Conservation (phyloP, 163 green algal species). For the Chlorella variabilis region DNA sequence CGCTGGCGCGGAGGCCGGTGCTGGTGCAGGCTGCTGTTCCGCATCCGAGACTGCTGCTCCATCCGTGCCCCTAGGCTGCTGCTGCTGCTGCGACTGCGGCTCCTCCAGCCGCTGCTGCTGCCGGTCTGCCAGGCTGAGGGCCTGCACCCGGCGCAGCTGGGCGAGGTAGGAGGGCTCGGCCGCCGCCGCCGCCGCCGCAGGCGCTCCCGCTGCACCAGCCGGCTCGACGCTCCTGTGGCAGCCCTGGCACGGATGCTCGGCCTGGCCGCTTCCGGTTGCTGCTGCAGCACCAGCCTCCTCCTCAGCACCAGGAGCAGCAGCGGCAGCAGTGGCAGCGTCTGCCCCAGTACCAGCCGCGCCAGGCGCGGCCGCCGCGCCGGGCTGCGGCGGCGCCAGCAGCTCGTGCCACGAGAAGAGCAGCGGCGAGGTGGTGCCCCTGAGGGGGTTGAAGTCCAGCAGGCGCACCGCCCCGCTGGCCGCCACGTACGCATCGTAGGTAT, state of each 20-base stretch:
- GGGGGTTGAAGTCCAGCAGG: conserved; percentile 94
- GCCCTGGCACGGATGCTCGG: no score
- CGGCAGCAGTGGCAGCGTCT: not conserved
- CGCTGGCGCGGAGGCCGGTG: not conserved
- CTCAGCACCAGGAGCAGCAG: no score
- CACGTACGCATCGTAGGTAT: conserved; percentile 89
- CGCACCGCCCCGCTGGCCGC: conserved; percentile 53
- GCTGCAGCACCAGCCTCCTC: no score
- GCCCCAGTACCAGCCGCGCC: not conserved
- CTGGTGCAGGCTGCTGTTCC: not conserved
- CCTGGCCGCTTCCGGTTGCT: no score
- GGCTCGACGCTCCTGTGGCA: no score
- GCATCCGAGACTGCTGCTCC: not conserved
- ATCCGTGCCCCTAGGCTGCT: not conserved
- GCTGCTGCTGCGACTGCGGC: not conserved
- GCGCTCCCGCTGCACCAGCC: no score
- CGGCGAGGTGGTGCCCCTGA: conserved; percentile 77
- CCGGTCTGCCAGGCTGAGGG: not conserved
- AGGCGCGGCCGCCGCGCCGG: no score
- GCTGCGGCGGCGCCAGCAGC: conserved; percentile 50
- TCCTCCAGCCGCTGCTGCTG: not conserved
- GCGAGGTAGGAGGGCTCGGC: conserved; percentile 17
- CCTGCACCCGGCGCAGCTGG: conserved; percentile 28
- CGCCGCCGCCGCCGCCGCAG: no score
- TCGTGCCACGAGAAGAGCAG: conserved; percentile 95